These are phyloP conservation scores for Jackrogersella minutella DNA, from an alignment of 495 filamentous ascomycete genomes.

Conservation along the genomic window DNA sequence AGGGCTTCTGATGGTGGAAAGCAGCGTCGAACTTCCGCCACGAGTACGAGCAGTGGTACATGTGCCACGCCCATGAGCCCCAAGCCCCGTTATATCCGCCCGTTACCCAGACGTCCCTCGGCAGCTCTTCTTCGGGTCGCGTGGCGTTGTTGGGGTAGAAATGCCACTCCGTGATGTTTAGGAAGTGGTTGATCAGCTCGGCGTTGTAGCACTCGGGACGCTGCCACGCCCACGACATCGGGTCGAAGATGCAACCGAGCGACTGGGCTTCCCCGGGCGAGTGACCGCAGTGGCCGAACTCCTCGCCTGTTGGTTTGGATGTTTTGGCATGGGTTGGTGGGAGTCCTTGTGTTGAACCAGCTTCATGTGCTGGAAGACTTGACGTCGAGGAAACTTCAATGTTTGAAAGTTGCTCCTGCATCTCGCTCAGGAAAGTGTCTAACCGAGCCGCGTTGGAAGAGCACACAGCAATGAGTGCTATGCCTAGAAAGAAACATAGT, in stretches of 20 bases:
- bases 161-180: slow-evolving; percentile 18
- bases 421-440: neutral
- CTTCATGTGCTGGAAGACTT: neutral
- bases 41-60: slow-evolving; percentile 16
- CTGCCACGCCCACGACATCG: slow-evolving; percentile 22
- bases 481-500: neutral
- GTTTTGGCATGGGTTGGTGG: neutral
- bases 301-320: slow-evolving; percentile 4
- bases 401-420: neutral
- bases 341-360: neutral
- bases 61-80: slow-evolving; percentile 2
- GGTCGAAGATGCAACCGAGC: slow-evolving; percentile 22
- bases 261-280: slow-evolving; percentile 10
- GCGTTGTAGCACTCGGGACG: slow-evolving; percentile 14
- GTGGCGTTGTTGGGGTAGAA: slow-evolving; percentile 16
- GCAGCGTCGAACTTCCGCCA: slow-evolving; percentile 16
- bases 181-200: slow-evolving; percentile 21
- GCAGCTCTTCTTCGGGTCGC: slow-evolving; percentile 3
- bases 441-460: neutral
- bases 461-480: neutral
- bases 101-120: slow-evolving; percentile 1
- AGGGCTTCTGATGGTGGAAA: slow-evolving; percentile 3
- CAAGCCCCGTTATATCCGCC: slow-evolving; percentile 7
- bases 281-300: slow-evolving; percentile 20
- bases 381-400: neutral